phyloP scores from a whole-genome alignment of 2,329 filamentous ascomycete genomes.

The Cordyceps farinosa region DNA sequence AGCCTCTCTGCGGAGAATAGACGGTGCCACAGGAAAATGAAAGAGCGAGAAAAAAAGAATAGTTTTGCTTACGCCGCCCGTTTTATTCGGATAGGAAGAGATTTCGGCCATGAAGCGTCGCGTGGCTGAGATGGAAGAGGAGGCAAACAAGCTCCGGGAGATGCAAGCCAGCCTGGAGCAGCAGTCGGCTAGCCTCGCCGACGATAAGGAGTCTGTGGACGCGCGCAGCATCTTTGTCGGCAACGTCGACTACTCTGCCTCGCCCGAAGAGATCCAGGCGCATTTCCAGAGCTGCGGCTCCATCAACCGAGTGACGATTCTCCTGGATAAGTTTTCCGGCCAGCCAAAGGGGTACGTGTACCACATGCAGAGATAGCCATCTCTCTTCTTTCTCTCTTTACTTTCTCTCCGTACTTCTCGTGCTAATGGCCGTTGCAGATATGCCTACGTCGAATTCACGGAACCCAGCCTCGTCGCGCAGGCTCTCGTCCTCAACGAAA shows the following conservation, averaged over 20 bases:
- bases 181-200: conserved; percentile 75
- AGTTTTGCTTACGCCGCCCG: conserved; percentile 10
- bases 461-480: conserved; percentile 91
- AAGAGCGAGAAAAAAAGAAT: background rate
- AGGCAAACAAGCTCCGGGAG: conserved; percentile 79
- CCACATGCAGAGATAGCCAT: background rate
- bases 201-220: conserved; percentile 95
- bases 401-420: background rate
- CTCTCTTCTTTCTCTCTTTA: background rate
- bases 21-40: background rate
- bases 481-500: conserved; percentile 93
- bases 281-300: conserved; percentile 97
- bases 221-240: conserved; percentile 95
- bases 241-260: conserved; percentile 96
- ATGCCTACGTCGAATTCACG: conserved; percentile 97
- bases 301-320: conserved; percentile 96
- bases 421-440: conserved; percentile 52
- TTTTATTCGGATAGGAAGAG: conserved; percentile 56
- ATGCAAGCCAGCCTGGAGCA: conserved; percentile 86
- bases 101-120: conserved; percentile 83
- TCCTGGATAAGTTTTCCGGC: conserved; percentile 96
- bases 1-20: conserved; percentile 4
- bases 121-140: conserved; percentile 87
- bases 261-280: conserved; percentile 95
- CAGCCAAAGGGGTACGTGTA: conserved; percentile 90